A percentile compares a stretch with the other conserved stretches of the same genome.
Evolutionary conservation across 306 rosid species (phyloP).

Genomic region (Vigna radiata): DNA sequence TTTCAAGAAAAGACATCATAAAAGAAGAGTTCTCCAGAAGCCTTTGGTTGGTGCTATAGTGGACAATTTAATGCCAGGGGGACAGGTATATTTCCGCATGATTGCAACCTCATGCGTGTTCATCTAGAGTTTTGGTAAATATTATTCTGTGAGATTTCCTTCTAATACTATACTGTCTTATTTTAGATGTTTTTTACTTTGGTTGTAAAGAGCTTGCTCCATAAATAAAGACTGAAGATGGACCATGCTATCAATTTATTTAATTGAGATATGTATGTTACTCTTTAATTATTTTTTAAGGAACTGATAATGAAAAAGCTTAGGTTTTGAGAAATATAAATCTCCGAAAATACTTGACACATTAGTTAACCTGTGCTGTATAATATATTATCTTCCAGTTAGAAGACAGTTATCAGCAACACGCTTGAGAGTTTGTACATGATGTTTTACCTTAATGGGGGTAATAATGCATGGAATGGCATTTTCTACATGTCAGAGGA

Average conservation of each 20-base stretch:
- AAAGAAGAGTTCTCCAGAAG: constrained; percentile 88
- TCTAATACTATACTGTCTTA: neutral
- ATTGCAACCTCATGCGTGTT: neutral
- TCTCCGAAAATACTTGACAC: neutral
- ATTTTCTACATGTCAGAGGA: neutral
- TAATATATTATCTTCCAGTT: constrained; percentile 7
- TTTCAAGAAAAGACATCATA: constrained; percentile 88
- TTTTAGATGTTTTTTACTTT: neutral
- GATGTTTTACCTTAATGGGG: neutral
- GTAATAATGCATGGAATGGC: neutral
- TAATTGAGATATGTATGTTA: neutral
- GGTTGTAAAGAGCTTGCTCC: constrained; percentile 14
- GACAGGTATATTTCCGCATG: constrained; percentile 63
- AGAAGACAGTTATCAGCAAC: neutral
- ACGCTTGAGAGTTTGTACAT: neutral
- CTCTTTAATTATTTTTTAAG: neutral
- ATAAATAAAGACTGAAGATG: neutral
- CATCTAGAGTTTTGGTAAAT: constrained; percentile 9
- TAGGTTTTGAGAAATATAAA: constrained; percentile 7
- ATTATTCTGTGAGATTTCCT: constrained; percentile 7
- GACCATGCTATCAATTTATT: neutral
- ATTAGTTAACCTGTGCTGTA: neutral
- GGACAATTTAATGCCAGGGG: constrained; percentile 63
- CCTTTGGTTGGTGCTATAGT: constrained; percentile 70
- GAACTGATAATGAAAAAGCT: neutral